Percentiles rank a stretch among this genome's conserved stretches.
These are phyloP conservation scores for Endoconidiophora laricicola DNA, from an alignment of 2,329 filamentous ascomycete genomes.

Conservation along the genomic window DNA sequence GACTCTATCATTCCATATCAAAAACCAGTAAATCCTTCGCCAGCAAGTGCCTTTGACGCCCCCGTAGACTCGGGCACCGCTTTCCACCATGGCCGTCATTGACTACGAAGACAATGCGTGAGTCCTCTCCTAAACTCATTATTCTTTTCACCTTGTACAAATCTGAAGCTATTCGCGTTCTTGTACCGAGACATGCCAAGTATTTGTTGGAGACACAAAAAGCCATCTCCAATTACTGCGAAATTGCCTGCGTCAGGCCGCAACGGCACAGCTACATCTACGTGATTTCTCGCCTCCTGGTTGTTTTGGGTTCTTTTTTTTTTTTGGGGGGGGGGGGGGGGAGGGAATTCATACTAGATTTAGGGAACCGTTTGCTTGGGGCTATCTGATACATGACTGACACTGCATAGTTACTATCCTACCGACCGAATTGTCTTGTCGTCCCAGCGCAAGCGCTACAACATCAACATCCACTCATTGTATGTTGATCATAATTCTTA, in stretches of 20 bases:
- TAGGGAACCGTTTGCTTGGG: too few species aligned
- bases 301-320: too few species aligned
- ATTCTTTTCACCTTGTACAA: too few species aligned
- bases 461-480: constrained; percentile 48
- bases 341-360: too few species aligned
- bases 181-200: too few species aligned
- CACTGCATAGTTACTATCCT: constrained; percentile 37
- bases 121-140: neutral
- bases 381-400: neutral
- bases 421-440: constrained; percentile 48
- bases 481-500: constrained; percentile 19
- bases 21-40: neutral
- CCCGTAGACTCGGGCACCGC: neutral
- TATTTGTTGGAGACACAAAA: too few species aligned
- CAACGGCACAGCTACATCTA: neutral
- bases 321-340: too few species aligned
- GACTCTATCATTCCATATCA: neutral
- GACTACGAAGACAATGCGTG: constrained; percentile 10
- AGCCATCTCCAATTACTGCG: neutral
- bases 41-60: neutral
- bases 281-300: too few species aligned
- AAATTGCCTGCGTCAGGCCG: neutral
- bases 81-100: constrained; percentile 28
- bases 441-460: constrained; percentile 48
- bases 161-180: too few species aligned